Evolutionary conservation across 495 filamentous ascomycete genomes (phyloP).

Genomic region (Hyaloscypha variabilis): DNA sequence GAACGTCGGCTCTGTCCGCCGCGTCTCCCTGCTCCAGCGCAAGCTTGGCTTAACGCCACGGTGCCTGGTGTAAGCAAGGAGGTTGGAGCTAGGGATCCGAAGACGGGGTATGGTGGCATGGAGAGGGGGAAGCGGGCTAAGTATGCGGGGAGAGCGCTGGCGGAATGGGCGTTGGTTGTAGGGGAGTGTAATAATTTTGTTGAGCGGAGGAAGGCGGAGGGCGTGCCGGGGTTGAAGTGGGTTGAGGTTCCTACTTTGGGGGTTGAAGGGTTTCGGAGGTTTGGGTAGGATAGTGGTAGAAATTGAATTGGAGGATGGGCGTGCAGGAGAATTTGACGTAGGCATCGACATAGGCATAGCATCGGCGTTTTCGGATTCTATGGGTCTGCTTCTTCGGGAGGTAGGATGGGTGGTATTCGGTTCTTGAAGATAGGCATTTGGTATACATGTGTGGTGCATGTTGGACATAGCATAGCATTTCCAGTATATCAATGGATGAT

Average conservation of each 20-base stretch:
- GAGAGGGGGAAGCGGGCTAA: constrained; percentile 40
- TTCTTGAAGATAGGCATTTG: too few relatives aligned
- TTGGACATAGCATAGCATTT: too few relatives aligned
- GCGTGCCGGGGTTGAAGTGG: constrained; percentile 70
- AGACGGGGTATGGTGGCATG: background rate
- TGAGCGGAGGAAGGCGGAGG: constrained; percentile 82
- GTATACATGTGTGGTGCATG: too few relatives aligned
- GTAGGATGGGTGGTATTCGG: too few relatives aligned
- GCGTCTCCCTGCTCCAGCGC: constrained; percentile 71
- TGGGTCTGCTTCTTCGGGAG: too few relatives aligned
- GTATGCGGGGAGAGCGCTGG: constrained; percentile 85
- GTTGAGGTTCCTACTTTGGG: constrained; percentile 89
- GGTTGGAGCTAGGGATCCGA: constrained; percentile 25
- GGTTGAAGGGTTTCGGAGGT: constrained; percentile 79
- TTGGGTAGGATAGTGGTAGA: constrained; percentile 29
- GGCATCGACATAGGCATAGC: background rate
- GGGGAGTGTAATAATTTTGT: constrained; percentile 92
- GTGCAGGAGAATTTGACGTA: background rate
- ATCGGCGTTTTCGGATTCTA: constrained; percentile 9
- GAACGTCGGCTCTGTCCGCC: constrained; percentile 71
- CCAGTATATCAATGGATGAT: too few relatives aligned
- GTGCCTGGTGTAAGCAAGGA: constrained; percentile 24
- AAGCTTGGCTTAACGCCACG: constrained; percentile 22
- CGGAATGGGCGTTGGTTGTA: constrained; percentile 87
- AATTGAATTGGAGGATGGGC: background rate